A percentile compares a stretch with the other conserved stretches of the same genome.
These are phyloP conservation scores for Cercospora beticola DNA, from an alignment of 2,329 filamentous ascomycete species.

Conservation along the genomic window DNA sequence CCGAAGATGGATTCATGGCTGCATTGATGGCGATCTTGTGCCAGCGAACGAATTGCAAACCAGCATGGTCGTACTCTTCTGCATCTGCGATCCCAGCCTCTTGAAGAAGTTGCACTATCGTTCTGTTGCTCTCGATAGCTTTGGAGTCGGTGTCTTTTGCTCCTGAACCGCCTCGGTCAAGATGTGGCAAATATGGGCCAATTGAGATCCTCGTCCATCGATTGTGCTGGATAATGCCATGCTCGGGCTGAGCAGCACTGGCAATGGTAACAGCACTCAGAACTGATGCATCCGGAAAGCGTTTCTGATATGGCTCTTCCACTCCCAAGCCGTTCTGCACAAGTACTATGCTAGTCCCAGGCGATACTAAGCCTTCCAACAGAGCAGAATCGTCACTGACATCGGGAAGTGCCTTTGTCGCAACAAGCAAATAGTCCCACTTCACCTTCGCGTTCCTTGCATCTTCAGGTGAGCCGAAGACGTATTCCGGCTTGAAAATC, in stretches of 20 bases:
- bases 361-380: conserved; percentile 59
- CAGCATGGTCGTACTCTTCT: conserved; percentile 62
- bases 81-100: conserved; percentile 66
- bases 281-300: conserved; percentile 62
- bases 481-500: conserved; percentile 60
- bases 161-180: conserved; percentile 39
- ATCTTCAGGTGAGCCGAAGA: conserved; percentile 62
- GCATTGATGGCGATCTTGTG: conserved; percentile 77
- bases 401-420: conserved; percentile 69
- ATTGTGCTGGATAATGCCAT: conserved; percentile 66
- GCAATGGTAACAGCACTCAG: conserved; percentile 69
- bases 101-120: conserved; percentile 56
- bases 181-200: conserved; percentile 61
- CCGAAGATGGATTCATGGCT: conserved; percentile 70
- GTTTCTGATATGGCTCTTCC: conserved; percentile 62
- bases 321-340: conserved; percentile 73
- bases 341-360: conserved; percentile 60
- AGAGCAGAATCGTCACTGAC: conserved; percentile 61
- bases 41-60: conserved; percentile 70
- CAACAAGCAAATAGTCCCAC: conserved; percentile 69
- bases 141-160: conserved; percentile 27
- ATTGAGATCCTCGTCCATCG: conserved; percentile 72
- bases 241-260: conserved; percentile 64
- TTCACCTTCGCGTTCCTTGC: conserved; percentile 48
- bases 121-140: conserved; percentile 44